Evolutionary conservation across 2,329 filamentous ascomycete species (phyloP), one percentile per base, ranked within the genome.

Genomic region (Aspergillus sclerotialis): DNA sequence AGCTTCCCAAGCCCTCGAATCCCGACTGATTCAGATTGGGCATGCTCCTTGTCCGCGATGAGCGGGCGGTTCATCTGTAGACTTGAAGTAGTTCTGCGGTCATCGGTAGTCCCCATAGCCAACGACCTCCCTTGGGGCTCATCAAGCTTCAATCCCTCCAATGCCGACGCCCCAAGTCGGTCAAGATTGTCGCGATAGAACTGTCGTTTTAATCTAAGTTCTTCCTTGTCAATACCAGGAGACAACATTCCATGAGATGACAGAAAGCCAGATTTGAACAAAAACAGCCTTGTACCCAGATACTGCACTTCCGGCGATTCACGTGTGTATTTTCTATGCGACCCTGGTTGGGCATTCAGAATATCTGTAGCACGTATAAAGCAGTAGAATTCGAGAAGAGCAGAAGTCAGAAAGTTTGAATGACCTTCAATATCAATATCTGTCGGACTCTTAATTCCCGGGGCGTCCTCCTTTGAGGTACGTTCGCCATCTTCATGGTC

Each of bases 311-410:
- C 65, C 4, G 64, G 58, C 6, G 61, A 67, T 6, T 65, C 52
- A 7, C 58, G 61, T 16, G 58, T 63, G 47, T 57, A 67, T 12
- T 40, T 46, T 32, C 47, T 48, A 14, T 45, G 46, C 10, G 53
- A 58, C 21, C 60, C 58, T 17, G 51, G 38, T 21, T 63, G 55
- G 7, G 53, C 51, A 48, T 68, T 69, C 24, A 69, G 52, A 30
- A 66, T 54, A 28, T 68, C 65, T 14, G 59, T 58, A n/a, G 65
- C 65, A 35, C 60, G 58, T 23, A 48, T 64, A 10, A 61, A 45
- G 31, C 63, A 67, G 39, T 64, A 68, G 36, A 66, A 67, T 36
- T 68, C 65, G 4, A 69, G 50, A 10, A 69, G 45, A 1, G 65
- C 61, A 10, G 62, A 52, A 11, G 65, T 65, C 57, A 69, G 60